phyloP scores from a whole-genome alignment of 768 basidiomycete genomes.

The Dioszegia aurantiaca region DNA sequence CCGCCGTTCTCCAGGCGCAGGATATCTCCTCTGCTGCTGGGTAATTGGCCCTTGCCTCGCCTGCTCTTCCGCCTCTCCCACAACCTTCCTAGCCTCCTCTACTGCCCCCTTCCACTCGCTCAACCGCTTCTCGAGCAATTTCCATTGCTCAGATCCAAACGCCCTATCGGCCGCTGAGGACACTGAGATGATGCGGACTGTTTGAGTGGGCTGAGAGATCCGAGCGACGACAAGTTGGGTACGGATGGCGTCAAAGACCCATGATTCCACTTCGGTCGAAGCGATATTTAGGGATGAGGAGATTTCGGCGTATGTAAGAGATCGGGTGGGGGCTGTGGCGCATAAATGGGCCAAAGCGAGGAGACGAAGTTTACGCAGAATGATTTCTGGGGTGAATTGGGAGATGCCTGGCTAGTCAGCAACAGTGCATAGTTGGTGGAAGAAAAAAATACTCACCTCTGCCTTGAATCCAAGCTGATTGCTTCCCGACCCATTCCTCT shows the following conservation, averaged over 20 bases:
- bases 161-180: constrained; percentile 23
- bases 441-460: constrained; percentile 2
- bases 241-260: constrained; percentile 51
- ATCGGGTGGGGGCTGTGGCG: no score
- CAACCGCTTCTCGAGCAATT: constrained; percentile 43
- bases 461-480: constrained; percentile 18
- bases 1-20: background rate
- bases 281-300: constrained; percentile 38
- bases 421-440: background rate
- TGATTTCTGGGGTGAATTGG: constrained; percentile 32
- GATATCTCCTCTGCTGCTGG: constrained; percentile 13
- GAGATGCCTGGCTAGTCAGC: constrained; percentile 25
- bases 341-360: constrained; percentile 30
- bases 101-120: constrained; percentile 48
- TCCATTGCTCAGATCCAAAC: constrained; percentile 47
- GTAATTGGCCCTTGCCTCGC: constrained; percentile 30
- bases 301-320: constrained; percentile 22
- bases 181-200: constrained; percentile 42
- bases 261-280: constrained; percentile 46
- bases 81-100: constrained; percentile 38
- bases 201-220: constrained; percentile 47
- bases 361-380: constrained; percentile 45
- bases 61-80: constrained; percentile 43
- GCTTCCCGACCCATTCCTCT: constrained; percentile 34
- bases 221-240: constrained; percentile 43